Percentiles rank a stretch among this genome's conserved stretches.
Evolutionary conservation across 2,329 filamentous ascomycete species (phyloP).

Genomic region (Epichloe aotearoae): DNA sequence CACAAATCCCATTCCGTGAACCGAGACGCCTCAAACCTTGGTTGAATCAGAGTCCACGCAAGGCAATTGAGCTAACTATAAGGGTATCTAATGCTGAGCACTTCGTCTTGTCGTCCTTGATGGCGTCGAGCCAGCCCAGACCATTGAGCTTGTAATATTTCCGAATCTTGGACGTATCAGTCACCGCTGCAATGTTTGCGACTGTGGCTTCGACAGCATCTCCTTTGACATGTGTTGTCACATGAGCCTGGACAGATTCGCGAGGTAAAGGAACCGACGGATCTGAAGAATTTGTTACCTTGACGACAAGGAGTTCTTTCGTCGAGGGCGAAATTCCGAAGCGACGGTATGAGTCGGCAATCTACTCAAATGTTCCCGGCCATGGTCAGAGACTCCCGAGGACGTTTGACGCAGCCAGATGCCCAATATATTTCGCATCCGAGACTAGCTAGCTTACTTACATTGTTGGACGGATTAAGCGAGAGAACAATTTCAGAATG

Average conservation of each 20-base stretch:
- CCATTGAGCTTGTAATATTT: constrained; percentile 80
- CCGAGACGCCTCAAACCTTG: too few species aligned
- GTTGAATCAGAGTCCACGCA: constrained; percentile 23
- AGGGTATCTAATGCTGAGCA: constrained; percentile 51
- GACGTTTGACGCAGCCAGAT: background rate
- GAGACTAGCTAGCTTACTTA: constrained; percentile 32
- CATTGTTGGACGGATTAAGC: constrained; percentile 72
- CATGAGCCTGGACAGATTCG: constrained; percentile 42
- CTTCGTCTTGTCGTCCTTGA: constrained; percentile 29
- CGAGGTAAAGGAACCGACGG: constrained; percentile 28
- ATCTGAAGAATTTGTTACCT: constrained; percentile 46
- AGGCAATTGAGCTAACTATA: constrained; percentile 63
- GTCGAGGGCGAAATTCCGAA: constrained; percentile 69
- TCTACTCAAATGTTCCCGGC: constrained; percentile 38
- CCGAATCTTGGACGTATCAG: constrained; percentile 56
- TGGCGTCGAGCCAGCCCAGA: constrained; percentile 34
- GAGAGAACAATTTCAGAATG: constrained; percentile 80
- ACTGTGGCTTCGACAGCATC: constrained; percentile 47
- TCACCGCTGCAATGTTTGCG: constrained; percentile 40
- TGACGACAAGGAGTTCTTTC: constrained; percentile 64
- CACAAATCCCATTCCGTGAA: background rate
- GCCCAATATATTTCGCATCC: background rate
- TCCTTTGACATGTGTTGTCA: constrained; percentile 50
- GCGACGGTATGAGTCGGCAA: constrained; percentile 78
- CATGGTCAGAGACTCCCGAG: background rate